phyloP scores from a whole-genome alignment of 495 filamentous ascomycete species.

The Annulohypoxylon bovei region DNA sequence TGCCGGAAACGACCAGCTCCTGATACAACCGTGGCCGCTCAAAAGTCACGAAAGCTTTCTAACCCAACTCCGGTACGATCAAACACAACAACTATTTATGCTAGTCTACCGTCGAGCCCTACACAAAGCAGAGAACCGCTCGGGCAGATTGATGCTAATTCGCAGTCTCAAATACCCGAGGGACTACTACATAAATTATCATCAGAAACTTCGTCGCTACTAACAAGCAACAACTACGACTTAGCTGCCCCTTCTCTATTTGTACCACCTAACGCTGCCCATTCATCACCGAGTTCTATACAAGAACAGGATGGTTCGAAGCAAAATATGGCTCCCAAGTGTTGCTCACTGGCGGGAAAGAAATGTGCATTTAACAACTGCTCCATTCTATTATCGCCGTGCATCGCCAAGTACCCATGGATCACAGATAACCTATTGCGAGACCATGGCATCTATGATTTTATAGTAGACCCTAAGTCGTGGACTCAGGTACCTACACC shows the following conservation, averaged over 20 bases:
- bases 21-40: conserved; percentile 1
- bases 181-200: not conserved
- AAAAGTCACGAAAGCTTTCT: conserved; percentile 24
- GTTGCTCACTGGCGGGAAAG: conserved; percentile 27
- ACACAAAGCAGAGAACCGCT: conserved; percentile 33
- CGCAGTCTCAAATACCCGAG: not conserved
- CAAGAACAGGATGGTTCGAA: not conserved
- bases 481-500: conserved; percentile 42
- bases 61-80: conserved; percentile 1
- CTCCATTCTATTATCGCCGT: conserved; percentile 58
- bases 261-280: not conserved
- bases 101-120: not conserved
- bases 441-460: conserved; percentile 50
- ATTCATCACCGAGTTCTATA: not conserved
- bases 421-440: conserved; percentile 56
- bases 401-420: conserved; percentile 52
- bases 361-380: conserved; percentile 50
- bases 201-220: not conserved
- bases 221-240: not conserved
- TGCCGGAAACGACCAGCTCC: conserved; percentile 22
- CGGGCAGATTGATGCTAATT: conserved; percentile 35
- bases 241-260: not conserved
- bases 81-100: not conserved
- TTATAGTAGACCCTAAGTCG: conserved; percentile 44
- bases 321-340: not conserved